Percentiles rank a stretch among this genome's conserved stretches.
phyloP scores from a whole-genome alignment of 169 alveolate genomes.

The Plasmodium malariae region DNA sequence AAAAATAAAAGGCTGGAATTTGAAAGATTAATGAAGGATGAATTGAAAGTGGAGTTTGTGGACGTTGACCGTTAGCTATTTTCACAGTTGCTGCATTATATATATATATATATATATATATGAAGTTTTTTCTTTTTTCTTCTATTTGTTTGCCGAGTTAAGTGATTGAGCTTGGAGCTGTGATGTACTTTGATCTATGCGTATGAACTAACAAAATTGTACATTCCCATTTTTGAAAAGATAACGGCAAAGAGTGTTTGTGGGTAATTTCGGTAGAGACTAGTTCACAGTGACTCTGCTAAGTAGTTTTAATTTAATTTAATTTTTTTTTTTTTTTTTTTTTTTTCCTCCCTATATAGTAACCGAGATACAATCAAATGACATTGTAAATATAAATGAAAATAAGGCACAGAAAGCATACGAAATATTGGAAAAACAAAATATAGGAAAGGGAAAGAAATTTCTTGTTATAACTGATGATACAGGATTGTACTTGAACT shows the following conservation, averaged over 20 bases:
- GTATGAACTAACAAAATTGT: too few relatives aligned
- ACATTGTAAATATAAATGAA: constrained; percentile 51
- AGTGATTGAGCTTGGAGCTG: too few relatives aligned
- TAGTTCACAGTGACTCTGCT: too few relatives aligned
- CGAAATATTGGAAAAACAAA: constrained; percentile 23
- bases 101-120: not conserved
- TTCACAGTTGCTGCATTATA: too few relatives aligned
- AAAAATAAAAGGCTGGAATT: constrained; percentile 31
- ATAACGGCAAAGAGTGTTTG: too few relatives aligned
- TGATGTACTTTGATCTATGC: too few relatives aligned
- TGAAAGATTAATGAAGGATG: constrained; percentile 12
- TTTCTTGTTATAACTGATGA: constrained; percentile 45
- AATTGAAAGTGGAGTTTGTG: constrained; percentile 17
- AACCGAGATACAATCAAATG: constrained; percentile 36
- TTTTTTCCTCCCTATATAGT: not conserved
- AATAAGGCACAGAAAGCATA: constrained; percentile 29
- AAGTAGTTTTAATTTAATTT: too few relatives aligned
- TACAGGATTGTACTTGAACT: constrained; percentile 42
- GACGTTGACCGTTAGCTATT: constrained; percentile 41
- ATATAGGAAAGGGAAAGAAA: not conserved
- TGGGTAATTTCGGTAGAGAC: too few relatives aligned
- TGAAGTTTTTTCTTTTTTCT: not conserved
- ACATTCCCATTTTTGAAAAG: too few relatives aligned
- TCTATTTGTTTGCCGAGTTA: too few relatives aligned
- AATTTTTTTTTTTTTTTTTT: not conserved